Evolutionary conservation across 306 rosid genomes (phyloP).

Genomic region (Casuarina cunninghamiana): DNA sequence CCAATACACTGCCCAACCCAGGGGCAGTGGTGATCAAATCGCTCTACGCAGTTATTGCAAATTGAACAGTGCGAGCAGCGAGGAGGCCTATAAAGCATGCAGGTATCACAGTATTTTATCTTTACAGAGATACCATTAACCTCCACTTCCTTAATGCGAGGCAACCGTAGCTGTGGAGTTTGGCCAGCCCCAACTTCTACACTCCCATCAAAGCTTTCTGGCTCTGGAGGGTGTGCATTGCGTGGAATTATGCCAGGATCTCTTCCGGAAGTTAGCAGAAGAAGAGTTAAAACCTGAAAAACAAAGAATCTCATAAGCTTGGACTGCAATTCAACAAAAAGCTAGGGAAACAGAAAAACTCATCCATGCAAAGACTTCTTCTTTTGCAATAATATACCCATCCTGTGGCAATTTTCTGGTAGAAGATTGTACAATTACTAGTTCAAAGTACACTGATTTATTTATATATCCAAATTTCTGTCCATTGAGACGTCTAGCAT

Average conservation of each 20-base stretch:
- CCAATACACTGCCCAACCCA: slow-evolving; percentile 99
- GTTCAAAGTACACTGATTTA: background rate
- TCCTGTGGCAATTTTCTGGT: background rate
- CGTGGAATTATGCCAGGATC: slow-evolving; percentile 99
- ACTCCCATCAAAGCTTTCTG: slow-evolving; percentile 73
- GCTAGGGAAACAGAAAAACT: background rate
- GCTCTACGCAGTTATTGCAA: slow-evolving; percentile 94
- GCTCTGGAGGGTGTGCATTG: slow-evolving; percentile 95
- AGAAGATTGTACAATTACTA: slow-evolving; percentile 12
- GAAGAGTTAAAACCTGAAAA: slow-evolving; percentile 76
- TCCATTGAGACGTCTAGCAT: background rate
- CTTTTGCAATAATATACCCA: background rate
- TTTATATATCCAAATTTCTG: background rate
- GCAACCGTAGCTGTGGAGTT: slow-evolving; percentile 89
- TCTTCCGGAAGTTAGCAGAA: slow-evolving; percentile 88
- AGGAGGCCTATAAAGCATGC: slow-evolving; percentile 99
- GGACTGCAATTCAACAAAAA: background rate
- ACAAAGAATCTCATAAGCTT: background rate
- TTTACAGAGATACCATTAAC: slow-evolving; percentile 74
- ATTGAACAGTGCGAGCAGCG: slow-evolving; percentile 99
- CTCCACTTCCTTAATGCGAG: slow-evolving; percentile 86
- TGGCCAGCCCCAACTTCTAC: slow-evolving; percentile 76
- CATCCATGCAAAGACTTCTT: background rate
- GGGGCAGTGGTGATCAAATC: slow-evolving; percentile 98
- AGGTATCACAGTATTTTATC: slow-evolving; percentile 95